phyloP scores from a whole-genome alignment of 768 basidiomycete genomes.

The Lentinula sp. region DNA sequence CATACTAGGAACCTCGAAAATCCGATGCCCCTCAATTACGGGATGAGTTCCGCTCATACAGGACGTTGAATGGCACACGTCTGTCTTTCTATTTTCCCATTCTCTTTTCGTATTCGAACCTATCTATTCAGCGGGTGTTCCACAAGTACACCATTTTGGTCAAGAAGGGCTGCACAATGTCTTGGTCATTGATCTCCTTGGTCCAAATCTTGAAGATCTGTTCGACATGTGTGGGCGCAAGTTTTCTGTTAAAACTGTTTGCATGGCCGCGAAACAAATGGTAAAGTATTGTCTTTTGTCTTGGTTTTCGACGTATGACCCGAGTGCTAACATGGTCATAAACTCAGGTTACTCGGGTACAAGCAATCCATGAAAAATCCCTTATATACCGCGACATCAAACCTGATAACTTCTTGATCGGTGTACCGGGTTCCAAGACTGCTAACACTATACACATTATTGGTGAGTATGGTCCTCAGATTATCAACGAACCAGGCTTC shows the following conservation, averaged over 20 bases:
- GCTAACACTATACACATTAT: constrained; percentile 87
- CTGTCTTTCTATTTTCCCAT: constrained; percentile 25
- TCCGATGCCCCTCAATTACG: constrained; percentile 96
- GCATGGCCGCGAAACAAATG: constrained; percentile 99
- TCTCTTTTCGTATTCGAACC: constrained; percentile 10
- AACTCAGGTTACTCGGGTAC: constrained; percentile 85
- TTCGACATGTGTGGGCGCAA: constrained; percentile 99
- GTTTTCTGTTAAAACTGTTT: constrained; percentile 96
- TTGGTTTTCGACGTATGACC: not conserved
- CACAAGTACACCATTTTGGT: constrained; percentile 98
- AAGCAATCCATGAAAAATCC: constrained; percentile 97
- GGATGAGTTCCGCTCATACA: constrained; percentile 96
- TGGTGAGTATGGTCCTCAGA: constrained; percentile 40
- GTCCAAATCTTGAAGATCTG: constrained; percentile 96
- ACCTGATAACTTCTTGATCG: constrained; percentile 98
- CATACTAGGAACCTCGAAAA: constrained; percentile 82
- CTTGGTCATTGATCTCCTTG: constrained; percentile 88
- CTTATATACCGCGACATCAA: constrained; percentile 99
- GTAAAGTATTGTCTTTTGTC: constrained; percentile 37
- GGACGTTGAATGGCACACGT: constrained; percentile 90
- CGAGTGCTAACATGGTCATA: not conserved
- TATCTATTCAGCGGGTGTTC: constrained; percentile 71
- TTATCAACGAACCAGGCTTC: not conserved
- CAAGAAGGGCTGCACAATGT: constrained; percentile 98
- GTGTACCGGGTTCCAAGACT: constrained; percentile 85